Base-by-base conservation (phyloP, 1,284 basidiomycete species). In the Ustilago curta region DNA sequence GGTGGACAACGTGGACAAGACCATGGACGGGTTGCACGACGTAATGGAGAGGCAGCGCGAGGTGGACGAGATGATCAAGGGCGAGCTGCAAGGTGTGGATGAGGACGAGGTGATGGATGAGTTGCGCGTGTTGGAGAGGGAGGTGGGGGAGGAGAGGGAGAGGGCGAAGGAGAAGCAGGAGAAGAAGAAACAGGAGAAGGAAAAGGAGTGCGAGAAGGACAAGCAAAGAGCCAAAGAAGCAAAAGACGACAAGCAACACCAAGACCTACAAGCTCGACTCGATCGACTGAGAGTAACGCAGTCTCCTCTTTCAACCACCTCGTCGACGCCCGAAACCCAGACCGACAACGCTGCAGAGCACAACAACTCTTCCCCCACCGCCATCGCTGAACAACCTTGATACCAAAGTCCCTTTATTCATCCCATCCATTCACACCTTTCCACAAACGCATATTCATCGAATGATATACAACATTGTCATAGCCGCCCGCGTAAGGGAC, bases 61-160 rank as follows among this genome's bases (percentile, higher is more conserved):
- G 32, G 51, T 52, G 50, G 47, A 70, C 18, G 52, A 57, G 11
- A 19, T 9, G 43, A 43, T 51, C 32, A 31, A 25, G 27, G 31
- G n/a, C 18, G 56, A 14, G 48, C 42, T 14, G 57, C 31, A 44
- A 61, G 54, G 40, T 8, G 58, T 44, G 40, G 59, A 59, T 58
- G 56, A 61, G 42, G 77, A 59, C 25, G 56, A 59, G 29, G 53
- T 76, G 29, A 56, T 49, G 40, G 25, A 59, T 5, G 72, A 74
- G 47, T 29, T 50, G 32, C 32, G 37, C n/a, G 39, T 25, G 42
- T 57, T 57, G 55, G 44, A 55, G 37, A n/a, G 2, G 8, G 77
- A 61, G 49, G 57, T 51, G 42, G 57, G 68, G 27, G 42, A 43
- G 27, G 31, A 56, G 29, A 69, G 68, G 32, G 48, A 53, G 32